Base-by-base conservation (phyloP, 176 grass and related monocot species). In the Rhynchospora breviuscula region DNA sequence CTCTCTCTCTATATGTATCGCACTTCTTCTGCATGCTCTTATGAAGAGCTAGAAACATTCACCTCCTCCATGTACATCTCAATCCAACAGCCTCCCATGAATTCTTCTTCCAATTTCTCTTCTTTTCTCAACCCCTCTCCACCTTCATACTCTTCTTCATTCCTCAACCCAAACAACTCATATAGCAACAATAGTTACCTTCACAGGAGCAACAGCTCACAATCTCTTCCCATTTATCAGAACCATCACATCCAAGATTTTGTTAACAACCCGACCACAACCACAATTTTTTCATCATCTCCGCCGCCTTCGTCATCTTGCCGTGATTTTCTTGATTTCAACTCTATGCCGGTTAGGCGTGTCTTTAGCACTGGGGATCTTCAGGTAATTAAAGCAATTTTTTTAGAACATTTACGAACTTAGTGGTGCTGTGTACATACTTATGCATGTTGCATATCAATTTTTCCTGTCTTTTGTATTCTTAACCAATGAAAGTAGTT, bases 331-430 rank as follows among this genome's bases (percentile, higher is more conserved):
- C 15, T 59, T 8, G 85, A 86, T 59, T 86, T 86, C 23, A 53
- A 66, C 63, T 67, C 62, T 14, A 17, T 59, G 25, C 85, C 85
- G 4, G 31, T 86, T 33, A 65, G 85, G 25, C 74, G 85, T 4
- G 85, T 86, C 47, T 71, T 63, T 49, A 86, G 85, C 76, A 74
- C 85, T 2, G 85, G 85, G 31, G 78, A 86, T 69, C 85, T 86
- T 68, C 61, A 81, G 85, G 85, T 86, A 68, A 60, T n/a, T 59
- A 29, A 29, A 40, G 0, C 4, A 40, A 40, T 40, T 40, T 40
- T 40, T 40, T 3, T 40, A 4, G 35, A 40, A 40, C 35, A 40
- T 40, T 40, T 40, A 40, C 35, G 35, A 40, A 40, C 35, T 40
- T 40, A 40, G 5, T 40, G 14, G 35, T 26, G 5, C 29, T 67